Percentiles rank a stretch among this genome's conserved stretches.
phyloP scores from a whole-genome alignment of 73 alveolate species.

The Halteria grandinella region DNA sequence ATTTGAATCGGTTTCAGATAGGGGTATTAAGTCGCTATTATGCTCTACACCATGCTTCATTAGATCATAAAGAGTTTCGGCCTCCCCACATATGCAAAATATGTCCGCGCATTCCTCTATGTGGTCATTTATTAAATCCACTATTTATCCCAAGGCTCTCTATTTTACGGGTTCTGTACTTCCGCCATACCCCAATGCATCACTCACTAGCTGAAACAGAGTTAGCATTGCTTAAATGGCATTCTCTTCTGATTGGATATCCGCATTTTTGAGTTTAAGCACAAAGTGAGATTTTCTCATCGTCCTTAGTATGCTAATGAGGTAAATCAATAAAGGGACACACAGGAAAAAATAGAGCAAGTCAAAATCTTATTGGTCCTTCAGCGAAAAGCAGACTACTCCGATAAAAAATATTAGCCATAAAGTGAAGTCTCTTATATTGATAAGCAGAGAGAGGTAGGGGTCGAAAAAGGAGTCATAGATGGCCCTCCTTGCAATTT shows the following conservation, averaged over 20 bases:
- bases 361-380: background rate
- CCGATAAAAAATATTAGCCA: background rate
- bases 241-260: background rate
- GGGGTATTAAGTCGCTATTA: background rate
- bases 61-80: conserved; percentile 9
- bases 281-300: background rate
- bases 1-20: background rate
- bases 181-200: background rate
- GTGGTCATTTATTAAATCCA: conserved; percentile 9
- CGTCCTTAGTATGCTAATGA: background rate
- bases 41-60: background rate
- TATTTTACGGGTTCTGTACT: too few relatives aligned
- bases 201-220: background rate
- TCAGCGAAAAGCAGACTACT: background rate
- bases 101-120: conserved; percentile 9
- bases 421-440: background rate
- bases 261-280: background rate
- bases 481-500: background rate
- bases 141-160: background rate
- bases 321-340: background rate
- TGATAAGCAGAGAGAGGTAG: background rate
- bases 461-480: background rate
- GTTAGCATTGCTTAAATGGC: background rate
- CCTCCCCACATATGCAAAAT: conserved; percentile 8
- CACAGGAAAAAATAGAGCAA: background rate